Evolutionary conservation across 768 basidiomycete genomes (phyloP), one percentile per base, ranked within the genome.

Genomic region (Terana coerulea): DNA sequence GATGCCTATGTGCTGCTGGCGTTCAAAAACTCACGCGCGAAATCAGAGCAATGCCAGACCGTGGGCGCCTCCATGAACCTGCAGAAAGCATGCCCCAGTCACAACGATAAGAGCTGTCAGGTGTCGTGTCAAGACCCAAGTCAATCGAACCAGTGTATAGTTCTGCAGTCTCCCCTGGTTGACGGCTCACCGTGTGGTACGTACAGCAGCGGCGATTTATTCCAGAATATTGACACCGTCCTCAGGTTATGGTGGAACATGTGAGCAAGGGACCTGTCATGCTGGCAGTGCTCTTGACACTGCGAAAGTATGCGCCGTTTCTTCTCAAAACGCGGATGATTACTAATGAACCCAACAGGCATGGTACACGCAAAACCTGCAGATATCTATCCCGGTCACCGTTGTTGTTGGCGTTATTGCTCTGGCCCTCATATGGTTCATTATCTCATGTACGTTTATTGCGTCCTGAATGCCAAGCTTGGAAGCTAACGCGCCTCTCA

Each of bases 151-250:
- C 76, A 77, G 57, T 95, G 92, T 65, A 67, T 91, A 19, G 68
- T 84, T 34, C 71, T 94, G 42, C 83, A 86, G 49, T 78, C 88
- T 3, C 66, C 78, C 37, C 80, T 93, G 43, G 73, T 89, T 48
- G 86, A 91, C 64, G 92, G 91, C 21, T 90, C 88, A 26, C 83
- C 88, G 12, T 95, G 91, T 66, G 90, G n/a, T n/a, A n/a, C n/a
- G n/a, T n/a, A n/a, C n/a, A n/a, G n/a, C n/a, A n/a, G n/a, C n/a
- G n/a, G n/a, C n/a, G n/a, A n/a, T n/a, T n/a, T n/a, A n/a, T n/a
- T n/a, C n/a, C n/a, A n/a, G n/a, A n/a, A n/a, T n/a, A n/a, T n/a
- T n/a, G n/a, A n/a, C n/a, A n/a, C n/a, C n/a, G n/a, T n/a, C n/a
- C n/a, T n/a, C n/a, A n/a, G n/a, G 86, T 5, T 88, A 79, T 61